A percentile compares a stretch with the other conserved stretches of the same genome.
These are phyloP conservation scores for Candida palmyrensis DNA, from an alignment of 805 yeast genomes.

Conservation along the genomic window DNA sequence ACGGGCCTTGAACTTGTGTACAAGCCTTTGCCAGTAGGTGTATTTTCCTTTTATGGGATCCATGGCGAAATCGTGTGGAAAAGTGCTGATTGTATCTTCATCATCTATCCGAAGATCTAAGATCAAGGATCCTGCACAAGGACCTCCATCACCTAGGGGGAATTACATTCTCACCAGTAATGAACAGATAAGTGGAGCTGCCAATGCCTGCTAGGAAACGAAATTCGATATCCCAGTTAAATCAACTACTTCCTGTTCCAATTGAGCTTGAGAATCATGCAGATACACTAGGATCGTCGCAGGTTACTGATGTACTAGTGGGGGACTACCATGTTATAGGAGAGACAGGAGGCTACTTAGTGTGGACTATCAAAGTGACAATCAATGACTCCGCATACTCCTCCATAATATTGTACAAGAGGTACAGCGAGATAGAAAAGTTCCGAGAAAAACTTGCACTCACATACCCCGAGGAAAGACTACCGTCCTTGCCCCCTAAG, in stretches of 20 bases:
- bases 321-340: constrained; percentile 35
- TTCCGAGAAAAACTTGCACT: constrained; percentile 40
- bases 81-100: no score
- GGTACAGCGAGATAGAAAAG: constrained; percentile 61
- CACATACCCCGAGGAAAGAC: constrained; percentile 41
- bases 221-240: constrained; percentile 14
- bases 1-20: constrained; percentile 56
- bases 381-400: constrained; percentile 33
- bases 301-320: constrained; percentile 37
- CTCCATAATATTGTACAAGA: constrained; percentile 44
- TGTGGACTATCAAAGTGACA: constrained; percentile 34
- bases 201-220: constrained; percentile 1
- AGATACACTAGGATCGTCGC: constrained; percentile 17
- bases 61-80: no score
- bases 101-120: no score
- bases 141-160: no score
- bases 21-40: constrained; percentile 44
- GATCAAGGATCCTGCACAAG: no score
- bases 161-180: no score
- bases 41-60: constrained; percentile 47
- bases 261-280: constrained; percentile 25
- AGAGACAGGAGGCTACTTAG: constrained; percentile 37
- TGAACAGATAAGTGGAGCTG: no score
- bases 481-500: constrained; percentile 52
- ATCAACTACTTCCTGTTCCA: constrained; percentile 33